Conservation (phyloP, 2,329 filamentous ascomycete species). For the Fusarium scirpi region DNA sequence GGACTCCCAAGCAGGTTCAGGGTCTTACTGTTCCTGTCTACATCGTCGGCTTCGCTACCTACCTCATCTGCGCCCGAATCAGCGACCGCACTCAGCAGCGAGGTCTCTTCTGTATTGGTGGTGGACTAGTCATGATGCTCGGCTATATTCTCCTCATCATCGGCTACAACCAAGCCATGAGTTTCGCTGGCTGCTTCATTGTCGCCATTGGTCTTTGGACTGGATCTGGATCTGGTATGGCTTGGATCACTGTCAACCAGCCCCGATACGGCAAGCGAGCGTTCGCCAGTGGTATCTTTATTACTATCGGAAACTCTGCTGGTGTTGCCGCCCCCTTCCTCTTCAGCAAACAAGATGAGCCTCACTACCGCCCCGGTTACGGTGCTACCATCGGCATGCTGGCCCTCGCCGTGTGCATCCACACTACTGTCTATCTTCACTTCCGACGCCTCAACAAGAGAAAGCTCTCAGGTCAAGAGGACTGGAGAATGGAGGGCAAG, state of each 20-base stretch:
- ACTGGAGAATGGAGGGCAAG: conserved; percentile 56
- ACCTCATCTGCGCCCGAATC: conserved; percentile 67
- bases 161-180: conserved; percentile 64
- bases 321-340: conserved; percentile 73
- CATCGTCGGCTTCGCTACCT: conserved; percentile 70
- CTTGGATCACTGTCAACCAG: conserved; percentile 65
- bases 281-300: conserved; percentile 69
- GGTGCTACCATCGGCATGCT: conserved; percentile 64
- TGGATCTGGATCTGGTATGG: conserved; percentile 52
- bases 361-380: conserved; percentile 63
- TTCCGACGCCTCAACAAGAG: conserved; percentile 53
- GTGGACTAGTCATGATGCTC: conserved; percentile 63
- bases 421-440: conserved; percentile 46
- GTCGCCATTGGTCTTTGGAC: conserved; percentile 68
- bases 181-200: conserved; percentile 72
- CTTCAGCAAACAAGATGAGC: conserved; percentile 58
- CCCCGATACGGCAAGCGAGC: conserved; percentile 75
- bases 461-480: conserved; percentile 52
- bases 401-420: conserved; percentile 48
- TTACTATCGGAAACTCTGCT: conserved; percentile 71
- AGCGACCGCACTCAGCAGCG: conserved; percentile 69
- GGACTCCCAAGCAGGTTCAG: conserved; percentile 69
- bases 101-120: conserved; percentile 65
- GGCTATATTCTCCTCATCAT: conserved; percentile 72
- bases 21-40: conserved; percentile 78